Evolutionary conservation across 2,329 filamentous ascomycete species (phyloP), one percentile per base, ranked within the genome.

Genomic region (Trichoderma oligosporum): DNA sequence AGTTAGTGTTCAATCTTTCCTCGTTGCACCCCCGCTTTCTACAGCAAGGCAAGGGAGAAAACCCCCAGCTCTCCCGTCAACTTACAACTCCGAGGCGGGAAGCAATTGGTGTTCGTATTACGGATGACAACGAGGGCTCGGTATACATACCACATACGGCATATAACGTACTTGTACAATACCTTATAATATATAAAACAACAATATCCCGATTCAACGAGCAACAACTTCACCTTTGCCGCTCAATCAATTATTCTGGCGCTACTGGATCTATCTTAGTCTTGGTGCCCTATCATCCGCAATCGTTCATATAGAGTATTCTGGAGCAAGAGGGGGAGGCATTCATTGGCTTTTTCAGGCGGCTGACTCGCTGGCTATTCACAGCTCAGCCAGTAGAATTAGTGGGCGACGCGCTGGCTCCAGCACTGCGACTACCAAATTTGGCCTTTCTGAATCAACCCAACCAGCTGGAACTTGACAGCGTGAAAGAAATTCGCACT

Each of bases 341-440:
- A 46, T 27, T 6, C 8, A 38, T 52, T 46, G 24, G 31, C 9
- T 24, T 59, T 27, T 59, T 27, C 57, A 57, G 57, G 53, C 45
- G 67, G n/a, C 68, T 67, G 67, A 70, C 67, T 70, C 67, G 66
- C 60, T 64, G 61, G 60, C 56, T 58, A 45, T 58, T 47, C 51
- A 27, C 45, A 20, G 36, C 59, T 57, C 61, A 62, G 63, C 70
- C 70, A 71, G 67, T 72, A 66, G 60, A 63, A 71, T 66, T 64
- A 65, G 64, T 61, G 66, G 63, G 64, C 62, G 66, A 70, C 66
- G 68, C 70, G 70, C 70, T 72, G 70, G 67, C 65, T 70, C 67
- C 65, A 68, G 67, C 66, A 62, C 36, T 22, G 22, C 33, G 35
- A 36, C 33, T 14, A 20, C 24, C 48, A 29, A 25, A 41, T 20